phyloP scores from a whole-genome alignment of 345 rosid genomes.

The Eucalyptus albens region DNA sequence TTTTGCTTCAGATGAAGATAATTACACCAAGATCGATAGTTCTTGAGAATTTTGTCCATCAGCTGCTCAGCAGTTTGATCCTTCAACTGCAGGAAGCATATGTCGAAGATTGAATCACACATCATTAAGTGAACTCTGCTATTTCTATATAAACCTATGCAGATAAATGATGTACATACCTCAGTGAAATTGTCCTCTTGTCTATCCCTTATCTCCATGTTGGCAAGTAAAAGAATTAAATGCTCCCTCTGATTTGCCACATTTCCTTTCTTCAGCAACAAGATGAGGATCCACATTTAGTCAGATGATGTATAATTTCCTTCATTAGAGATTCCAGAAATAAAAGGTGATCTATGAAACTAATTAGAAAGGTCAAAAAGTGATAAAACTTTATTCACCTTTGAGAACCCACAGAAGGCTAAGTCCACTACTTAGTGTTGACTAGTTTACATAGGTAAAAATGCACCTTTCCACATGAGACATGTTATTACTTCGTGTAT shows the following conservation, averaged over 20 bases:
- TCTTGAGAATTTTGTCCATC: slow-evolving; percentile 59
- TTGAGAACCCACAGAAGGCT: background rate
- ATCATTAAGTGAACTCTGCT: background rate
- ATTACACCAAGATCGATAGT: slow-evolving; percentile 89
- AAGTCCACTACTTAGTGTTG: background rate
- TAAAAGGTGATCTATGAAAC: background rate
- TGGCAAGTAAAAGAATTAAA: slow-evolving; percentile 81
- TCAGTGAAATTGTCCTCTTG: slow-evolving; percentile 6
- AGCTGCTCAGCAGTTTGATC: slow-evolving; percentile 28
- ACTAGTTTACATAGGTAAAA: background rate
- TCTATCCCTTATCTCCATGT: slow-evolving; percentile 53
- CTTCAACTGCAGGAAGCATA: slow-evolving; percentile 41
- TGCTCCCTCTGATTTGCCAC: slow-evolving; percentile 99
- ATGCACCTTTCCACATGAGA: background rate
- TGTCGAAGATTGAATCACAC: slow-evolving; percentile 7
- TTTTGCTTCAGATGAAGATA: slow-evolving; percentile 44
- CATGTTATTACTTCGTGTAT: background rate
- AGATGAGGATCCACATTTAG: background rate
- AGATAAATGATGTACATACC: slow-evolving; percentile 13
- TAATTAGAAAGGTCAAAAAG: background rate
- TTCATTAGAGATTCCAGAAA: background rate
- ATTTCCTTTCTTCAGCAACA: slow-evolving; percentile 78
- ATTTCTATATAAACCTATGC: background rate
- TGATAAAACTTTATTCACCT: background rate
- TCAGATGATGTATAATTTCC: background rate